Evolutionary conservation across 2,329 filamentous ascomycete species (phyloP), one percentile per base, ranked within the genome.

Genomic region (Madurella fahalii): DNA sequence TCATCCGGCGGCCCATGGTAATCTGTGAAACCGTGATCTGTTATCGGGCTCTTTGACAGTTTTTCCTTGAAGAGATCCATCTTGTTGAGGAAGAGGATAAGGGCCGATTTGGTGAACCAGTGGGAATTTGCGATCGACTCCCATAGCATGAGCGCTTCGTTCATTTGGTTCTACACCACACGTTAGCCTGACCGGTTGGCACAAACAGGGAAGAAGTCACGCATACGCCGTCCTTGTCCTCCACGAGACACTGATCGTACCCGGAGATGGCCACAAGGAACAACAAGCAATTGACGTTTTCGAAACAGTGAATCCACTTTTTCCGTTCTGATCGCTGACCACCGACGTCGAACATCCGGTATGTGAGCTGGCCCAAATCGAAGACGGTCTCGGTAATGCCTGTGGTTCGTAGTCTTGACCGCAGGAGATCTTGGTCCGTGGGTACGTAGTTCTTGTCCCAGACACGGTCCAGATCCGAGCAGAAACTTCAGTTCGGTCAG

Each of bases 301-400:
- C 91, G 69, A 96, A 96, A 68, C 91, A 94, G 71, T 96, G 91
- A 60, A 96, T 95, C 91, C 91, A 96, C 77, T 96, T 96, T 81
- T 95, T 95, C 59, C 91, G 87, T 73, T 96, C 91, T 30, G 91
- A 95, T 64, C 91, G 81, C 70, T 96, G 91, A 54, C 91, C 91
- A 69, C 91, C 91, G 45, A 95, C 91, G 67, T 96, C 91, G 72
- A 95, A 95, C 91, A 97, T 96, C 65, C 91, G 87, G 74, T 96
- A 96, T 60, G 91, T 95, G 65, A 96, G 81, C 67, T 93, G 87
- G 58, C 91, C 91, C 13, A 95, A 81, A 70, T 95, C 90, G 71
- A 97, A 97, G 59, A 93, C 82, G 2, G 92, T 96, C 72, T 97
- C 93, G 48, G 90, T 96, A 65, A 97, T 97, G 64, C 93, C 93